A percentile compares a stretch with the other conserved stretches of the same genome.
Conservation (phyloP, 345 rosid genomes). For the Jatropha curcas region DNA sequence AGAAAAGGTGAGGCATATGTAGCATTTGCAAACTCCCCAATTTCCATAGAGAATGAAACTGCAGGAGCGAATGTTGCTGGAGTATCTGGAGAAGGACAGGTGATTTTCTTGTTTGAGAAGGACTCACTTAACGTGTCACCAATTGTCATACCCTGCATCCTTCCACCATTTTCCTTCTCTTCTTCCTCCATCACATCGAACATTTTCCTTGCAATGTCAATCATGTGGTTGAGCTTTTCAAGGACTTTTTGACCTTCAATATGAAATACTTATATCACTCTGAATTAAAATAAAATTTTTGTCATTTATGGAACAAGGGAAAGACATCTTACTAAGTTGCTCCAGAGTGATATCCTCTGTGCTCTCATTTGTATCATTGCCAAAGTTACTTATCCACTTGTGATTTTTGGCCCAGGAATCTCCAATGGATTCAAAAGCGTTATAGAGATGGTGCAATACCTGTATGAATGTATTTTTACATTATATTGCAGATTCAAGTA, state of each 20-base stretch:
- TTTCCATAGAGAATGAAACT: constrained; percentile 2
- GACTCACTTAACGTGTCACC: constrained; percentile 34
- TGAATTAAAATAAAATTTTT: background rate
- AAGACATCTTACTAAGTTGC: background rate
- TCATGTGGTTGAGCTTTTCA: constrained; percentile 54
- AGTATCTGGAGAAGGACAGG: constrained; percentile 42
- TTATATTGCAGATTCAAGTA: background rate
- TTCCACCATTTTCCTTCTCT: constrained; percentile 39
- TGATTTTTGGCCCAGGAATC: constrained; percentile 60
- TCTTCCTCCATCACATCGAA: constrained; percentile 62
- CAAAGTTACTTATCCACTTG: constrained; percentile 45
- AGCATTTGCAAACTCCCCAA: constrained; percentile 8
- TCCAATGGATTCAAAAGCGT: constrained; percentile 53
- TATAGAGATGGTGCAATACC: constrained; percentile 52
- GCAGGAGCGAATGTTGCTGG: constrained; percentile 49
- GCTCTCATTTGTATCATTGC: constrained; percentile 47
- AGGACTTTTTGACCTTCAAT: constrained; percentile 13
- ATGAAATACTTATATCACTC: background rate
- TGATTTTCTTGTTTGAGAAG: constrained; percentile 34
- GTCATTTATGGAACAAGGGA: background rate
- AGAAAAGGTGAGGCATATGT: constrained; percentile 35
- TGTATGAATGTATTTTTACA: constrained; percentile 14
- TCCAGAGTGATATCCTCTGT: background rate
- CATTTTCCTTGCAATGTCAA: constrained; percentile 47
- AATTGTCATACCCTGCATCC: constrained; percentile 22